Evolutionary conservation across 1,139 yeast genomes (phyloP), one percentile per base, ranked within the genome.

Genomic region (Sugiyamaella castrensis): DNA sequence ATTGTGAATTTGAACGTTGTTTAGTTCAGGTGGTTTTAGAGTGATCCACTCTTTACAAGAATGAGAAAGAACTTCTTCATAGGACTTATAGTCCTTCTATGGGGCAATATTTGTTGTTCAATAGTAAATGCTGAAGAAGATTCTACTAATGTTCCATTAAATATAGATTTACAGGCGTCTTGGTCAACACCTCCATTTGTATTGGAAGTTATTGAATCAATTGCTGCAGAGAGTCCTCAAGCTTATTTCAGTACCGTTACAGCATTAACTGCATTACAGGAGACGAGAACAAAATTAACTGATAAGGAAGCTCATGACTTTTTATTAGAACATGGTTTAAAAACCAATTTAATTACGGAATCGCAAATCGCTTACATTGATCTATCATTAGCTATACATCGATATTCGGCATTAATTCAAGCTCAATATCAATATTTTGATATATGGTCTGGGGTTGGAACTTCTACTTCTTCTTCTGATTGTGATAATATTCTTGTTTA

Each of bases 391-490:
- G 79, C 79, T 0, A 70, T 80, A 53, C 81, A 81, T 48, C 67
- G 73, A 36, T 67, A 74, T 51, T 70, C 85, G 1, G 88, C 96
- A 3, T 69, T 82, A 45, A 73, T 87, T 26, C 79, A 81, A 56
- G 71, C 89, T 0, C 87, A 85, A 51, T 84, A 75, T 59, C 74
- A 75, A 48, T 71, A 75, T 61, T 86, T 78, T 59, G 66, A 64
- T 4, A 54, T 67, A 1, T 49, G 52, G 52, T 55, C 63, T 0
- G 50, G 54, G 2, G 58, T 57, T 33, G 58, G 57, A 30, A 48
- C 57, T 1, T 59, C 61, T 2, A 28, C 40, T 31, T 44, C 54
- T 34, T 44, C 52, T 1, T 15, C 40, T 5, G 62, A 65, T 3
- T 67, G 71, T 8, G 70, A 68, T 27, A 71, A 82, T 1, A 82